Conservation (phyloP, 148 eudicot species). For the Mesembryanthemum crystallinum region DNA sequence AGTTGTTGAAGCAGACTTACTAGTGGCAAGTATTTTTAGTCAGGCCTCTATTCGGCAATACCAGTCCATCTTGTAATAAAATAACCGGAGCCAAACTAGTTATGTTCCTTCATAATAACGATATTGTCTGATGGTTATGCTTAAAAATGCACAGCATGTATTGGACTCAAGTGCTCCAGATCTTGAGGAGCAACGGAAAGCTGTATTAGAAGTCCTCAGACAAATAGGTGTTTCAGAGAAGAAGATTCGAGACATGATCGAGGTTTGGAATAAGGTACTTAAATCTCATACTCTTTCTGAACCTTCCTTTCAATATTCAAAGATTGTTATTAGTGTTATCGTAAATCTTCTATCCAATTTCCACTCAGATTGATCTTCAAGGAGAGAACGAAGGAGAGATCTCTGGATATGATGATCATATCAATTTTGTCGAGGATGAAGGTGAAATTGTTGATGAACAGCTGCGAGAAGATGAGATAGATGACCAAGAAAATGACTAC, state of each 20-base stretch:
- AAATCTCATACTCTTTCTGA: not conserved
- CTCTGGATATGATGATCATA: slow-evolving; percentile 18
- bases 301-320: not conserved
- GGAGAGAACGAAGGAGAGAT: slow-evolving; percentile 32
- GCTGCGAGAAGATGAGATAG: slow-evolving; percentile 30
- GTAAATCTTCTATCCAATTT: not conserved
- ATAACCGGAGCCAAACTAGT: not conserved
- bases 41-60: not conserved
- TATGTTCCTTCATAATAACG: not conserved
- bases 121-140: slow-evolving; percentile 9
- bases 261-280: slow-evolving; percentile 95
- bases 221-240: slow-evolving; percentile 81
- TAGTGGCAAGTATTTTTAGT: slow-evolving; percentile 61
- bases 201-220: slow-evolving; percentile 84
- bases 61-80: not conserved
- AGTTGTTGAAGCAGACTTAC: slow-evolving; percentile 94
- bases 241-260: slow-evolving; percentile 83
- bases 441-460: slow-evolving; percentile 30
- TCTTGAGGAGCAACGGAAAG: slow-evolving; percentile 66
- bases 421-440: slow-evolving; percentile 21
- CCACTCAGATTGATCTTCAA: slow-evolving; percentile 67
- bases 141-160: slow-evolving; percentile 64
- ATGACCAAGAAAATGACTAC: slow-evolving; percentile 28
- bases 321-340: not conserved
- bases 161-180: slow-evolving; percentile 81